phyloP scores from a whole-genome alignment of 441 rosid genomes.

The Euphorbia schlechtendalii region DNA sequence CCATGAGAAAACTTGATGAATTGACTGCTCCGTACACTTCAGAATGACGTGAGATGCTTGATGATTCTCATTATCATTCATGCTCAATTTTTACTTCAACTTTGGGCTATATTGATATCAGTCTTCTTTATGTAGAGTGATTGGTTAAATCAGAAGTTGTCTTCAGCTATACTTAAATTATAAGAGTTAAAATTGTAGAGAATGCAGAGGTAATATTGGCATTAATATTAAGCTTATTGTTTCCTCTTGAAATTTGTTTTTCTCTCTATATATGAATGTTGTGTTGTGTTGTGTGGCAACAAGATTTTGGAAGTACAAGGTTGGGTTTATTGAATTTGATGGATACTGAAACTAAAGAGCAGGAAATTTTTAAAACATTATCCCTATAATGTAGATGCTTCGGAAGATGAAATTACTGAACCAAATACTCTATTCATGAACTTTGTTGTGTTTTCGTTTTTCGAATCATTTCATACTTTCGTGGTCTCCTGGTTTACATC shows the following conservation, averaged over 20 bases:
- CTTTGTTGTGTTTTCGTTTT: constrained; percentile 68
- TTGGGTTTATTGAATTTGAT: constrained; percentile 91
- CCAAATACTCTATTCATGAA: constrained; percentile 78
- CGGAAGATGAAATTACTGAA: constrained; percentile 86
- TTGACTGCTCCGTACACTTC: constrained; percentile 70
- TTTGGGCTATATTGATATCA: constrained; percentile 9
- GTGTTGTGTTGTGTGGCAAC: constrained; percentile 37
- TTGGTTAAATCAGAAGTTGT: constrained; percentile 54
- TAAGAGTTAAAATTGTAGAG: constrained; percentile 65
- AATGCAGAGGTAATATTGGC: too few species aligned
- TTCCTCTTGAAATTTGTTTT: constrained; percentile 4
- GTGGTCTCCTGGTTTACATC: constrained; percentile 1
- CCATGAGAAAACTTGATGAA: constrained; percentile 85
- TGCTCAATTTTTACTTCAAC: constrained; percentile 1
- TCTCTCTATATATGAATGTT: constrained; percentile 5
- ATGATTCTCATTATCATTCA: constrained; percentile 11
- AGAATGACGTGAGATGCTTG: constrained; percentile 52
- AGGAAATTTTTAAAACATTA: constrained; percentile 73
- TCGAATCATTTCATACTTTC: constrained; percentile 1
- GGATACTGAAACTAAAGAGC: constrained; percentile 95
- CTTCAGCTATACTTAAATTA: constrained; percentile 46
- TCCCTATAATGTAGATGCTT: constrained; percentile 92
- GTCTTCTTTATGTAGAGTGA: constrained; percentile 45
- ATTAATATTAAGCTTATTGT: too few species aligned
- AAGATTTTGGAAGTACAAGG: constrained; percentile 89